Percentiles rank a stretch among this genome's conserved stretches.
These are phyloP conservation scores for Talaromyces atroroseus DNA, from an alignment of 2,329 filamentous ascomycete genomes.

Conservation along the genomic window DNA sequence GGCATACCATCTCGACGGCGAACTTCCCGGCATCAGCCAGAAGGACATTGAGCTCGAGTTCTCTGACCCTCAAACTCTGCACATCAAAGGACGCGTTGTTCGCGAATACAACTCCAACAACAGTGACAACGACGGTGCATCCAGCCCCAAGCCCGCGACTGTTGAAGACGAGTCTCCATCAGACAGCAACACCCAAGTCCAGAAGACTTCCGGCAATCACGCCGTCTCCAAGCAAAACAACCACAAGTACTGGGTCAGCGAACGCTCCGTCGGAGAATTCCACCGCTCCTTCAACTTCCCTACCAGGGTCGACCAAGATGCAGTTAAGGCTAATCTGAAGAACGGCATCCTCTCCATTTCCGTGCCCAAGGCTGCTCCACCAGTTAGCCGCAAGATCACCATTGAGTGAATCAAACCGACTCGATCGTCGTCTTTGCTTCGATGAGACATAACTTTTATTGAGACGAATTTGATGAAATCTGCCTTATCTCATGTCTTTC, in stretches of 20 bases:
- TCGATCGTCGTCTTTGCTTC: neutral
- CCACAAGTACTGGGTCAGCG: constrained; percentile 51
- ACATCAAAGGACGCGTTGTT: constrained; percentile 33
- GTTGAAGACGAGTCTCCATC: constrained; percentile 18
- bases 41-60: constrained; percentile 40
- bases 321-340: constrained; percentile 52
- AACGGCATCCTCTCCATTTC: constrained; percentile 51
- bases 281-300: constrained; percentile 53
- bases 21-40: constrained; percentile 39
- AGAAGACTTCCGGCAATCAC: constrained; percentile 21
- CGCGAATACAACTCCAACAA: constrained; percentile 19
- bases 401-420: constrained; percentile 34
- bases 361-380: constrained; percentile 49
- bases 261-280: constrained; percentile 54
- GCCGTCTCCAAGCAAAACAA: constrained; percentile 4
- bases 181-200: constrained; percentile 13
- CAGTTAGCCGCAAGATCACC: constrained; percentile 44
- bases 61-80: constrained; percentile 35
- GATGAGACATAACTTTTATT: neutral
- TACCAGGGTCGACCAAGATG: constrained; percentile 49
- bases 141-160: constrained; percentile 3
- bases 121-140: neutral
- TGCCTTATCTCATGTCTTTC: neutral
- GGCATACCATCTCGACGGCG: constrained; percentile 37
- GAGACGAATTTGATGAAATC: neutral